Evolutionary conservation across 2,329 filamentous ascomycete genomes (phyloP), one percentile per base, ranked within the genome.

Genomic region (Apiospora sp.): DNA sequence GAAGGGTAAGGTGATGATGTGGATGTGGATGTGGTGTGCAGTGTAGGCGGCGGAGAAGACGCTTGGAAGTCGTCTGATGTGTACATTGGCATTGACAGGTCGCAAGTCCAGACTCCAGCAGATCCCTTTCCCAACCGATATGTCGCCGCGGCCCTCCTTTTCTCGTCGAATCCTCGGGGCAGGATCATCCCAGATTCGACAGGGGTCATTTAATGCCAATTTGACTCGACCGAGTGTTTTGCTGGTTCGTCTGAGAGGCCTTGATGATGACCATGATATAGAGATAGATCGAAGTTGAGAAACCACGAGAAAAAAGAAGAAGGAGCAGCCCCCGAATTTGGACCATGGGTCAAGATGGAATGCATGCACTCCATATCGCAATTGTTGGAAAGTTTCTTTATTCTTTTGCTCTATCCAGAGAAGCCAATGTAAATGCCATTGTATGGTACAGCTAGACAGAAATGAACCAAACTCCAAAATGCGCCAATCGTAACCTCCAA

Each of bases 401-500:
- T 10, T 41, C 10, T 2, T 14, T 27, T 27, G 49, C 49, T 51
- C 49, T n/a, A 5, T 24, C 1, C n/a, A 24, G 49, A 27, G 12
- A 5, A 24, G 49, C 49, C 49, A 22, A 41, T 64, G 30, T 61
- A 61, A 37, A 61, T 64, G 30, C 30, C 13, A n/a, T 34, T 30
- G 34, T 64, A 41, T 64, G 19, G 8, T 64, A 64, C 58, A 64
- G 10, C n/a, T 34, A n/a, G 19, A n/a, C 22, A 19, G 12, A 41
- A 41, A 30, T 30, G 27, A 30, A 12, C 58, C 12, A 41, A 22
- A 64, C 34, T 24, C 22, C 34, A 64, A 10, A n/a, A n/a, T 64
- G 10, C 58, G 58, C 58, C 58, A 64, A 19, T 41, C 13, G 30
- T 64, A 64, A 58, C 54, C 54, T 22, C 34, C 34, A 41, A 64